Evolutionary conservation across 768 basidiomycete genomes (phyloP).

Genomic region (Hericium coralloides): DNA sequence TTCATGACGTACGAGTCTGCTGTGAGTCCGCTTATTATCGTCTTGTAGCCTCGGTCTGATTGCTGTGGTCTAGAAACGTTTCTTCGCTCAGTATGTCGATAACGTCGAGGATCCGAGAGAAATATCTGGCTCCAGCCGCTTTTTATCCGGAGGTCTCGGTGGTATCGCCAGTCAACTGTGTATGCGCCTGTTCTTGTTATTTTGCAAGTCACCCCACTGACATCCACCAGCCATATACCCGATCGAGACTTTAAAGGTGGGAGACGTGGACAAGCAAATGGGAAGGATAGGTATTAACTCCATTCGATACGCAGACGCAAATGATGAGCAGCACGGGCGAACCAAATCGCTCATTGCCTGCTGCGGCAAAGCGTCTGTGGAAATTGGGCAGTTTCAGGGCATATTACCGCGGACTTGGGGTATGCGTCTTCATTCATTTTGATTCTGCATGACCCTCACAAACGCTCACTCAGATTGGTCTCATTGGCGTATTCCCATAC

Average conservation of each 20-base stretch:
- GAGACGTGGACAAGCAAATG: background rate
- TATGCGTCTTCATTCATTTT: conserved; percentile 35
- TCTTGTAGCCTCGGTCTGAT: conserved; percentile 1
- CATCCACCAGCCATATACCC: conserved; percentile 77
- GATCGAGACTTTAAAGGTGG: conserved; percentile 89
- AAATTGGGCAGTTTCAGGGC: conserved; percentile 66
- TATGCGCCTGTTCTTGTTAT: conserved; percentile 27
- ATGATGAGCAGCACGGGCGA: conserved; percentile 85
- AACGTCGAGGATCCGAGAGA: conserved; percentile 81
- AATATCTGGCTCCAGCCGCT: conserved; percentile 81
- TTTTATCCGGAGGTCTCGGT: conserved; percentile 91
- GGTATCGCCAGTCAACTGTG: conserved; percentile 91
- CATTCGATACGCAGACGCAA: conserved; percentile 51
- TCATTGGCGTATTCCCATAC: conserved; percentile 96
- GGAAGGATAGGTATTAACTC: background rate
- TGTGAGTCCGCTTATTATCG: conserved; percentile 35
- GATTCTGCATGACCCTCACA: conserved; percentile 7
- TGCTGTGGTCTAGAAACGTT: conserved; percentile 61
- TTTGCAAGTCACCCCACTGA: conserved; percentile 8
- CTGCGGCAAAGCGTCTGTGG: conserved; percentile 71
- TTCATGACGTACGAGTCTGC: conserved; percentile 93
- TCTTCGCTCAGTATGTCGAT: conserved; percentile 90
- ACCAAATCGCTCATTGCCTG: conserved; percentile 46
- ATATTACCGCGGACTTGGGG: conserved; percentile 86
- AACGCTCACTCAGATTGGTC: conserved; percentile 59